Base-by-base conservation (phyloP, 805 yeast species). In the Cyberlindnera sargentensis region DNA sequence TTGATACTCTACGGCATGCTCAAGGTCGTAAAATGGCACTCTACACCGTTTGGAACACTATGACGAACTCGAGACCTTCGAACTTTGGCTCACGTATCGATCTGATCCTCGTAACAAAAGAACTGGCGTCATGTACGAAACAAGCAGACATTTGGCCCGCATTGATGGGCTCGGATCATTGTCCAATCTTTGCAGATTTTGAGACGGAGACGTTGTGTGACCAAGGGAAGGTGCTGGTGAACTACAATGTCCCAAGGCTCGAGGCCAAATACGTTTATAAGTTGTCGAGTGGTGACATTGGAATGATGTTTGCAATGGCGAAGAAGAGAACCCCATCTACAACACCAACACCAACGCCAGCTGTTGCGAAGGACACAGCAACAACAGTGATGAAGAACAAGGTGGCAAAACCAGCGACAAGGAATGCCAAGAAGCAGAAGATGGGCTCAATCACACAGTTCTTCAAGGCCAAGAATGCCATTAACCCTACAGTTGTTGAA, bases 41-140 rank as follows among this genome's bases (percentile, higher is more conserved):
- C 76, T 93, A 84, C 58, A 89, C 97, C 0, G 93, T 90, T 38
- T 91, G 99, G 99, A 90, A 89, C 61, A 84, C 89, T 2, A 63
- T 80, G 51, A 75, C 76, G 41, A 84, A 84, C 52, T 74, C 84
- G 23, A 65, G 99, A 29, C 89, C 93, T 1, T 69, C 82, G 1
- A 91, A 91, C 57, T 84, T 73, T 61, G 97, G 99, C 0, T 84
- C 96, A 2, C 68, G 99, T 42, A 82, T 91, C 25, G 99, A 91
- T 60, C 73, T 82, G 51, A 80, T 91, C 5, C 60, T 89, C 6
- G 62, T 74, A 0, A 73, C 83, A 26, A 48, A 63, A 7, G 52
- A 50, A 0, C 47, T 83, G 38, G 52, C 64, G 4, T 43, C 56
- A 0, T 34, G 43, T 7, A 57, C 73, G 2, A 47, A 56, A 3